Conservation (phyloP, 768 basidiomycete species). For the Lactarius evosmus region DNA sequence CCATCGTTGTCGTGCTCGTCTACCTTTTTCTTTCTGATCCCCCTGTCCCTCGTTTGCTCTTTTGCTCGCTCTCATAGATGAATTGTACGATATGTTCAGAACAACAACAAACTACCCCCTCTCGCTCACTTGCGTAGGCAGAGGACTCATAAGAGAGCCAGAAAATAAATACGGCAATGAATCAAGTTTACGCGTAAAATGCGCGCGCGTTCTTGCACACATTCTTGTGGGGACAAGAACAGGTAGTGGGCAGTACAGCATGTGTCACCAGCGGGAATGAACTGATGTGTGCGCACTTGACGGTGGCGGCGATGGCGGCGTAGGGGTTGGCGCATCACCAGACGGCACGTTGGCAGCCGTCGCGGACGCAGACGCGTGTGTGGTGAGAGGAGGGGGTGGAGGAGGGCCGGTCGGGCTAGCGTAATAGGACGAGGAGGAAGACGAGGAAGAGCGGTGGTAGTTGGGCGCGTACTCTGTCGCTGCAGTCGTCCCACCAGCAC, state of each 20-base stretch:
- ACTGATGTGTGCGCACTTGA: not conserved
- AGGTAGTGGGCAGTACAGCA: no score
- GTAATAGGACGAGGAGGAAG: not conserved
- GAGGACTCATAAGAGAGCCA: slow-evolving; percentile 1
- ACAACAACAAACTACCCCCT: not conserved
- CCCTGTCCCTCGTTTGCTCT: slow-evolving; percentile 16
- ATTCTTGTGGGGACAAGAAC: no score
- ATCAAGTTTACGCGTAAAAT: not conserved
- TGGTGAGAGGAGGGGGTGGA: not conserved
- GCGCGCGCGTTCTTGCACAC: not conserved
- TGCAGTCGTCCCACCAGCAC: not conserved
- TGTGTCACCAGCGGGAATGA: not conserved
- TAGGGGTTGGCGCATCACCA: not conserved
- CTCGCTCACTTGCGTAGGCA: not conserved
- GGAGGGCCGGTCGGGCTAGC: not conserved
- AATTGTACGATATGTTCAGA: slow-evolving; percentile 22
- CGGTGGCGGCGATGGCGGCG: not conserved
- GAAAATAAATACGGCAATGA: not conserved
- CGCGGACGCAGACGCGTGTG: not conserved
- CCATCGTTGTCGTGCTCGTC: not conserved
- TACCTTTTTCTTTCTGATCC: not conserved
- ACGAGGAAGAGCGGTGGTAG: not conserved
- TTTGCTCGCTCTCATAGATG: slow-evolving; percentile 19
- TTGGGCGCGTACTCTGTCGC: not conserved
- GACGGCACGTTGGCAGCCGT: not conserved